Evolutionary conservation across 2,329 filamentous ascomycete genomes (phyloP), one percentile per base, ranked within the genome.

Genomic region (Colletotrichum higginsianum): DNA sequence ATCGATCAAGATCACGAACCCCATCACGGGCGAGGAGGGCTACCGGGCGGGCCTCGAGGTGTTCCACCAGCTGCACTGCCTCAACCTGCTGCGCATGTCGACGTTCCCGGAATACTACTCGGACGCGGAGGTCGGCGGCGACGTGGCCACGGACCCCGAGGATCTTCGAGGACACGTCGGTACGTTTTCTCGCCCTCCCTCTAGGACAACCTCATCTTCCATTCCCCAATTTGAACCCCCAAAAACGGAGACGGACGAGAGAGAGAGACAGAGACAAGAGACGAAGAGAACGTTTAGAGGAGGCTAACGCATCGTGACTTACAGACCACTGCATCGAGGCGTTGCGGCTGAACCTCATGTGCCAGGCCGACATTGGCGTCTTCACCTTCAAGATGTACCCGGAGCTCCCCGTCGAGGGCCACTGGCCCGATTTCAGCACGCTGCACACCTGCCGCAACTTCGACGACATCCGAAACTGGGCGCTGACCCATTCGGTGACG

Each of bases 31-130:
- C 21, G 83, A 87, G 67, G 84, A 85, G 47, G 89, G 89, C 0
- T 91, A 90, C 75, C 83, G 89, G n/a, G 88, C 89, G 0, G 89
- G 86, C 0, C 79, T 90, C 3, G 87, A 90, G 75, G 87, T 89
- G 0, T 89, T 90, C 78, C 88, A 90, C 77, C 87, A 87, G 75
- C 81, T 88, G 44, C 86, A 87, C 72, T 87, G 86, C 77, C 79
- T 87, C 47, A 87, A 87, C 75, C 75, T 87, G 46, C 77, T 83
- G 75, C 78, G 86, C 15, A 84, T 87, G 75, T 82, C 85, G 11
- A 84, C 84, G 3, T 86, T 86, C 75, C 85, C 82, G 68, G 85
- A 86, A 8, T 86, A 88, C 73, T 89, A 88, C 75, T 78, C 78
- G 1, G 63, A 74, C 21, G 74, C 80, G 56, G 79, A 83, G 7